Conservation (phyloP, 805 yeast genomes). For the Candida silvicultrix region DNA sequence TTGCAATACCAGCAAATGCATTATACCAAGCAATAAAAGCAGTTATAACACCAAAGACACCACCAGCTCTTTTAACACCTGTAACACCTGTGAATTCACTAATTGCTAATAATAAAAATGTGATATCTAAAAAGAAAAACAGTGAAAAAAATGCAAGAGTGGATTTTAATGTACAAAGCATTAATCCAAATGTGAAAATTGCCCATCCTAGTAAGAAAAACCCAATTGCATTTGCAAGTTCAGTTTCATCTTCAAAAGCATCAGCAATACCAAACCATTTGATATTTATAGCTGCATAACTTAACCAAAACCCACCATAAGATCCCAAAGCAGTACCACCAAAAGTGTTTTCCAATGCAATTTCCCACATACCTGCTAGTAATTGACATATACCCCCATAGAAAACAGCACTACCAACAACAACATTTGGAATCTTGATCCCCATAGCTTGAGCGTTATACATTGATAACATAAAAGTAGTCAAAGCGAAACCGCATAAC, state of each 20-base stretch:
- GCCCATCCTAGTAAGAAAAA: slow-evolving; percentile 59
- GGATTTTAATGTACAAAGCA: slow-evolving; percentile 52
- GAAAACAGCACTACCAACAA: slow-evolving; percentile 51
- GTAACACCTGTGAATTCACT: slow-evolving; percentile 41
- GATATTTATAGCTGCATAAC: slow-evolving; percentile 53
- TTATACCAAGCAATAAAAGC: slow-evolving; percentile 54
- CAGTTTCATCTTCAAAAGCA: slow-evolving; percentile 39
- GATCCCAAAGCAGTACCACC: slow-evolving; percentile 60
- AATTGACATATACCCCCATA: slow-evolving; percentile 60
- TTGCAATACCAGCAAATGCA: slow-evolving; percentile 59
- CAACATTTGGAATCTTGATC: slow-evolving; percentile 42
- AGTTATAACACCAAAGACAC: slow-evolving; percentile 47
- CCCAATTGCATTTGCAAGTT: slow-evolving; percentile 46
- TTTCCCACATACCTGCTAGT: slow-evolving; percentile 62
- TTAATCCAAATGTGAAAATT: slow-evolving; percentile 49
- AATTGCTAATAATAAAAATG: slow-evolving; percentile 48
- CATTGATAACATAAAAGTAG: slow-evolving; percentile 56
- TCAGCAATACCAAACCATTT: slow-evolving; percentile 52
- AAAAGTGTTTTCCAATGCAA: slow-evolving; percentile 57
- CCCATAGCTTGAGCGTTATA: slow-evolving; percentile 50
- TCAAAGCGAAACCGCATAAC: slow-evolving; percentile 52
- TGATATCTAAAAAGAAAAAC: slow-evolving; percentile 45
- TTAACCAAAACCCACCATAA: slow-evolving; percentile 68
- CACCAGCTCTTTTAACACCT: slow-evolving; percentile 45
- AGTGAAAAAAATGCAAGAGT: slow-evolving; percentile 57